Conservation (phyloP, 208 protist species). For the Crithidia sp. region DNA sequence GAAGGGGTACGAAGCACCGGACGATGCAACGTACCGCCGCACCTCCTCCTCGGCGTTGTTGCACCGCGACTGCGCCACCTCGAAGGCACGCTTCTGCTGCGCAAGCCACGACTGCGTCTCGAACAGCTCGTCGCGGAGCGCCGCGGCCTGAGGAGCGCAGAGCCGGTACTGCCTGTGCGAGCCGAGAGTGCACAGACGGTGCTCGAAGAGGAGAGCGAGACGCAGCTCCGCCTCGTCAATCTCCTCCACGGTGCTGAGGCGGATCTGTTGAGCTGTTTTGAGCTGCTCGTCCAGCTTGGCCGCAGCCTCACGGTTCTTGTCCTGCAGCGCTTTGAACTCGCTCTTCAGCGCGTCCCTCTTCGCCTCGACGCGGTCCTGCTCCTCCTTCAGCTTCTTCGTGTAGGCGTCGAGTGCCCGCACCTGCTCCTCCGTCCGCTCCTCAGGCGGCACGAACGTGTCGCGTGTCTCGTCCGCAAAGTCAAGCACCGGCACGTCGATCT, state of each 20-base stretch:
- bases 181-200: constrained; percentile 45
- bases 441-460: constrained; percentile 71
- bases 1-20: constrained; percentile 62
- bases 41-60: constrained; percentile 49
- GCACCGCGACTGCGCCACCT: constrained; percentile 30
- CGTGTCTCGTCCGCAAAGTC: constrained; percentile 77
- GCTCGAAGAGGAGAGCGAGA: constrained; percentile 70
- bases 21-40: constrained; percentile 29
- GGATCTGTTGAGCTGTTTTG: constrained; percentile 37
- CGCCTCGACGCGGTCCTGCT: constrained; percentile 64
- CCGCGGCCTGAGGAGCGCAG: constrained; percentile 26
- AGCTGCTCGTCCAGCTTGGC: constrained; percentile 61
- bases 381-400: constrained; percentile 79
- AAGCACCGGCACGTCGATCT: constrained; percentile 66
- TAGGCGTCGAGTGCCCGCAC: constrained; percentile 71
- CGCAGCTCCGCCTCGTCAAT: constrained; percentile 76
- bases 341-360: constrained; percentile 62
- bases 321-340: constrained; percentile 71
- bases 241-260: constrained; percentile 48
- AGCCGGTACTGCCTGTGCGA: constrained; percentile 34
- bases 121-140: constrained; percentile 34
- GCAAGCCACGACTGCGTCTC: constrained; percentile 39
- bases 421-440: constrained; percentile 90
- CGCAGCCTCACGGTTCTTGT: constrained; percentile 47
- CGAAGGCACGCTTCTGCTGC: constrained; percentile 37